Evolutionary conservation across 371 early-diverging fungal species (phyloP).

Genomic region (Nosema granulosis): DNA sequence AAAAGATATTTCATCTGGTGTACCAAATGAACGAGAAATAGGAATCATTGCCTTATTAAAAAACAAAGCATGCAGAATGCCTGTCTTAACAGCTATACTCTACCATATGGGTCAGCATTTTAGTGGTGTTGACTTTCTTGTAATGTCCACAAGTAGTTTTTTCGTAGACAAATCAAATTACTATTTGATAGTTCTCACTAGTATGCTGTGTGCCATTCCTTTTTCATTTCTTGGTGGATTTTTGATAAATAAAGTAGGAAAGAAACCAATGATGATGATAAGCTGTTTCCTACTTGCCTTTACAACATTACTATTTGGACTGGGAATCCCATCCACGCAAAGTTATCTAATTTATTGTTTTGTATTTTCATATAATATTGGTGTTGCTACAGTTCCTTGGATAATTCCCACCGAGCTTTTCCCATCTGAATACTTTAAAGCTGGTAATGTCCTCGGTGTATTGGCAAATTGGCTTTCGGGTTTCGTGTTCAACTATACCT

Average conservation of each 20-base stretch:
- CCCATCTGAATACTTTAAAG: conserved; percentile 61
- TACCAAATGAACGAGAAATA: too few relatives aligned
- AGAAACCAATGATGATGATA: conserved; percentile 73
- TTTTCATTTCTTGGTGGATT: conserved; percentile 69
- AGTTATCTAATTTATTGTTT: conserved; percentile 73
- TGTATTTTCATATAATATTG: conserved; percentile 75
- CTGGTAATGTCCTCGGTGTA: conserved; percentile 22
- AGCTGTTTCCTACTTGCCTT: conserved; percentile 58
- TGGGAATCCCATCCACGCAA: too few relatives aligned
- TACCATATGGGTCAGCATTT: conserved; percentile 75
- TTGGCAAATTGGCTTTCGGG: conserved; percentile 45
- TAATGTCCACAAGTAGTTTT: conserved; percentile 69
- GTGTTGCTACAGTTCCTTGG: conserved; percentile 71
- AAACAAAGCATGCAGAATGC: conserved; percentile 47
- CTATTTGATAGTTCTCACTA: conserved; percentile 9
- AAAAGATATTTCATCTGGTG: too few relatives aligned
- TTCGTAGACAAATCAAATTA: not conserved
- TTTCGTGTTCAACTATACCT: too few relatives aligned
- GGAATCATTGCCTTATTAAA: conserved; percentile 62
- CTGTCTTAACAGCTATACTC: conserved; percentile 61
- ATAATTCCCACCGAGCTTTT: conserved; percentile 76
- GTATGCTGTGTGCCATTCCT: conserved; percentile 54
- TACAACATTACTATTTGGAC: conserved; percentile 69
- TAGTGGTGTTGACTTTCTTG: conserved; percentile 78
- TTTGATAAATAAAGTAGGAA: conserved; percentile 76